A percentile compares a stretch with the other conserved stretches of the same genome.
phyloP scores from a whole-genome alignment of 2,329 filamentous ascomycete species.

The Diaporthe destruens region DNA sequence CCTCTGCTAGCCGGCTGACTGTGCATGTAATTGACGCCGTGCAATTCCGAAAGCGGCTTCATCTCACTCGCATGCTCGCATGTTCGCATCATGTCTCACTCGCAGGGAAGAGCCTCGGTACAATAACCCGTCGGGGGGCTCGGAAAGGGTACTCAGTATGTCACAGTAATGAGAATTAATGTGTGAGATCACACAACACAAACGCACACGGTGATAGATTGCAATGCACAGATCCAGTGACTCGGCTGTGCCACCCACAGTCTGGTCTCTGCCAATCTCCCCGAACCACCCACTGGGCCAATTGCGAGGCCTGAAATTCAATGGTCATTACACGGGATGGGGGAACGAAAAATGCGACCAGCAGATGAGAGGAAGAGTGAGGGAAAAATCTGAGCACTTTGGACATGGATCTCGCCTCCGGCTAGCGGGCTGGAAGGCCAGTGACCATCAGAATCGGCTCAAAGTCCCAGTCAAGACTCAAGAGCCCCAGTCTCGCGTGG shows the following conservation, averaged over 20 bases:
- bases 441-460: not conserved
- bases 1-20: not conserved
- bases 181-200: not conserved
- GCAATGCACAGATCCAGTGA: not conserved
- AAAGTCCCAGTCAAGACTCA: not conserved
- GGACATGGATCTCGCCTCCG: conserved; percentile 14
- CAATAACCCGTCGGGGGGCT: not conserved
- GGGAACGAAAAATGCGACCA: not conserved
- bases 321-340: not conserved
- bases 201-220: not conserved
- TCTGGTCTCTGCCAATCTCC: conserved; percentile 19
- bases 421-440: conserved; percentile 19
- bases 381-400: conserved; percentile 27
- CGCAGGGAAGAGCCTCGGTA: not conserved
- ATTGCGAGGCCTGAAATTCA: not conserved
- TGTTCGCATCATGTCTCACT: conserved; percentile 7
- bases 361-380: not conserved
- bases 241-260: conserved; percentile 26
- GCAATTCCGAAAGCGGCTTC: conserved; percentile 1
- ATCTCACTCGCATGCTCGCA: conserved; percentile 9
- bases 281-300: not conserved
- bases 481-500: too few species aligned
- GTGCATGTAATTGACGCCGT: conserved; percentile 1
- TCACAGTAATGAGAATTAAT: not conserved
- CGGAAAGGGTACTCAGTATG: not conserved